Percentiles rank a stretch among this genome's conserved stretches.
phyloP scores from a whole-genome alignment of 176 grass and related monocot species.

The Aegilops umbellulata region DNA sequence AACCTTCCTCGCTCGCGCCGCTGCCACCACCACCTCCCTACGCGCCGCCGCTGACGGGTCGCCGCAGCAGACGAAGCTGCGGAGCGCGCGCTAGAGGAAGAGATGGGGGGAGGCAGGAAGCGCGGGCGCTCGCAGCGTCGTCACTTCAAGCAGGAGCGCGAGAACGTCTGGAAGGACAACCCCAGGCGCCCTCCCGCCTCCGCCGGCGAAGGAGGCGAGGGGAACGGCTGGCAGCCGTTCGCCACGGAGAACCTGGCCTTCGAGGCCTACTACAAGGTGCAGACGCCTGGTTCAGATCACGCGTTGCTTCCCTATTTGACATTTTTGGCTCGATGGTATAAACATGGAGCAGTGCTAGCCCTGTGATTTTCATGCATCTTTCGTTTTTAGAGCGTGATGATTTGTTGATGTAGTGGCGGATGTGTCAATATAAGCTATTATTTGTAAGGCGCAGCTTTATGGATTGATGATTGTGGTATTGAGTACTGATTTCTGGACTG shows the following conservation, averaged over 20 bases:
- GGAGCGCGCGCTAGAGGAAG: not conserved
- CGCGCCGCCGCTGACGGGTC: not conserved
- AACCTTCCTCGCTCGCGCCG: not conserved
- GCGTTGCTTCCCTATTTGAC: not conserved
- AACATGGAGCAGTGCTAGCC: not conserved
- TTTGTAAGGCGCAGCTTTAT: not conserved
- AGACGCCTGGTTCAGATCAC: not conserved
- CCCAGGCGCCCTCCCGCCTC: conserved; percentile 39
- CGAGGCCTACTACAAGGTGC: conserved; percentile 97
- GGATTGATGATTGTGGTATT: no score
- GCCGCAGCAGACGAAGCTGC: not conserved
- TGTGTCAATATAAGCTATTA: not conserved
- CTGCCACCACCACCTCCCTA: not conserved
- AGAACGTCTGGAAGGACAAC: conserved; percentile 93
- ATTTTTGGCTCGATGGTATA: not conserved
- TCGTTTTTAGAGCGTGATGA: not conserved
- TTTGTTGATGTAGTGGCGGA: not conserved
- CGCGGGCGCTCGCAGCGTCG: conserved; percentile 96
- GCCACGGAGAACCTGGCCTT: conserved; percentile 80
- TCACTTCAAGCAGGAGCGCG: conserved; percentile 90
- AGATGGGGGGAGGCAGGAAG: conserved; percentile 86
- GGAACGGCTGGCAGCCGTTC: conserved; percentile 67
- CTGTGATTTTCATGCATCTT: not conserved
- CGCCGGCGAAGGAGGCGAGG: conserved; percentile 18
- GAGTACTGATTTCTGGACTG: no score